Base-by-base conservation (phyloP, 345 rosid species). In the Brassica cretica region DNA sequence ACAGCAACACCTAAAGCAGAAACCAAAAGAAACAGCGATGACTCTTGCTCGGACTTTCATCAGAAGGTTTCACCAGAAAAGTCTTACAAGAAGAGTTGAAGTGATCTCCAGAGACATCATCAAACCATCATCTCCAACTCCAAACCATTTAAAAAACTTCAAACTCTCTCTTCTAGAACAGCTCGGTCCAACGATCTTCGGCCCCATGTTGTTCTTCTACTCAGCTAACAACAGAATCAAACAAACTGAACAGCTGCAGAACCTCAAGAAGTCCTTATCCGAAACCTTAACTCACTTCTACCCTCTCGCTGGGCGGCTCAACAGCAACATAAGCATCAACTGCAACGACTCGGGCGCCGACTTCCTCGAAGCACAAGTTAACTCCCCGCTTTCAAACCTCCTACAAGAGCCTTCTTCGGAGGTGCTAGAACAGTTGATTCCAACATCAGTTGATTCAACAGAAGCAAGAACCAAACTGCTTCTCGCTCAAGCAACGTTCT, bases 61-160 rank as follows among this genome's bases (percentile, higher is more conserved):
- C 68, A 70, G 73, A 10, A 70, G 76, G 10, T 75, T 80, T 64
- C 79, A 65, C 68, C 83, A 75, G 12, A 55, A 74, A 65, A 24
- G 64, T 24, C 32, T 21, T 21, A 3, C 2, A 19, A 75, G 70
- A 53, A 75, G 72, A 53, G 71, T 86, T 53, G 74, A 76, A 58
- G 66, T 82, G 10, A 32, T 71, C 41, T 79, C 85, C 19, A 80
- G 70, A 69, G 85, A 85, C 21, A 39, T 82, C 30, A 80, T 85
- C 77, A 85, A 76, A 53, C 91, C 89, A 56, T 83, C 85, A 12
- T 33, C 56, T 30, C 86, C 86, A 8, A 88, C 88, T 7, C 89
- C 86, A 12, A 7, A 60, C 58, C 75, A 82, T 21, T 80, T 67
- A 4, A 76, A 68, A 32, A 75, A 62, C 49, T 58, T 65, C 44